These are phyloP conservation scores for Fusarium sambucinum DNA, from an alignment of 2,329 filamentous ascomycete species.

Conservation along the genomic window DNA sequence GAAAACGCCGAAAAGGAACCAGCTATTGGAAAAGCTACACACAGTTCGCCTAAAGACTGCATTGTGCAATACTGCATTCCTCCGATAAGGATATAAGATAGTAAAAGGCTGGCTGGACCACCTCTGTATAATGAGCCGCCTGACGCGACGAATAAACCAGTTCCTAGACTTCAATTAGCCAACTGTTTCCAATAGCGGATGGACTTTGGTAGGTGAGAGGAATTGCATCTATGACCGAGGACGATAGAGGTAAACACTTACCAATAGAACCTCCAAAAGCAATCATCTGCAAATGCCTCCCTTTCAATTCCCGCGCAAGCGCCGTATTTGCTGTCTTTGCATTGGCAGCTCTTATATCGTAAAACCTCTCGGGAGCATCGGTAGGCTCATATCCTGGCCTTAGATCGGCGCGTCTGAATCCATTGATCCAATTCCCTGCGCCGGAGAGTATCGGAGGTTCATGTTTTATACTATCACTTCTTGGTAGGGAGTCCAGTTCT, in stretches of 20 bases:
- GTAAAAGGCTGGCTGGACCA: conserved; percentile 80
- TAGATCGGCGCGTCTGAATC: conserved; percentile 40
- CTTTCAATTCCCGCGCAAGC: conserved; percentile 81
- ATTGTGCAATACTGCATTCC: conserved; percentile 92
- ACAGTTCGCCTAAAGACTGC: conserved; percentile 90
- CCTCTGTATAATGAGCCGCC: conserved; percentile 78
- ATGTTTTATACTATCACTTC: conserved; percentile 2
- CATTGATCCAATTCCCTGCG: conserved; percentile 16
- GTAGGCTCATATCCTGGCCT: conserved; percentile 34
- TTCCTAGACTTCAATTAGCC: conserved; percentile 61
- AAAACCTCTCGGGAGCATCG: conserved; percentile 58
- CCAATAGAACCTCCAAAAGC: conserved; percentile 93
- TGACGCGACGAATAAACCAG: conserved; percentile 88
- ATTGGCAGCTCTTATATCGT: conserved; percentile 69
- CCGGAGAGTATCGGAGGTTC: not conserved
- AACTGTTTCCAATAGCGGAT: not conserved
- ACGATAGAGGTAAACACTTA: conserved; percentile 47
- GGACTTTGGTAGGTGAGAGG: not conserved
- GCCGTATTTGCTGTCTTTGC: conserved; percentile 81
- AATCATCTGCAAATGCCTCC: conserved; percentile 95
- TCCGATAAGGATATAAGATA: conserved; percentile 82
- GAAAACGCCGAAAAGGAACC: conserved; percentile 94
- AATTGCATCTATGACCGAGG: too few relatives aligned
- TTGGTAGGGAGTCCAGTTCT: conserved; percentile 26
- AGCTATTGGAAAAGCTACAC: conserved; percentile 89